phyloP scores from a whole-genome alignment of 345 rosid species.

The thale cress (Arabidopsis thaliana) region DNA sequence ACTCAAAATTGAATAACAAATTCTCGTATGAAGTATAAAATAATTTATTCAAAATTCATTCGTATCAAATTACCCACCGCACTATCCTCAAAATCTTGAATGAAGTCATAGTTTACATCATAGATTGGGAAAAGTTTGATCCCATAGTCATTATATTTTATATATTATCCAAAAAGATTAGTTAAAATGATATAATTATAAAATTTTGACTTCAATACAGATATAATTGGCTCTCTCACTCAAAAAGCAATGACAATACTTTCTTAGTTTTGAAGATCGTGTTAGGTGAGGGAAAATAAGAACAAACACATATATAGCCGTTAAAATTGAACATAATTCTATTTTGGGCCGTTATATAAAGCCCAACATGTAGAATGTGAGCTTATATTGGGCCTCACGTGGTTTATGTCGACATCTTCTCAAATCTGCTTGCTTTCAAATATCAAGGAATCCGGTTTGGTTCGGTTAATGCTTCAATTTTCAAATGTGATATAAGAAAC shows the following conservation, averaged over 20 bases:
- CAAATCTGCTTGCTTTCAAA: not conserved
- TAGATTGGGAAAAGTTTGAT: constrained; percentile 34
- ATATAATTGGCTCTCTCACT: constrained; percentile 32
- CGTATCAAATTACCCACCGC: constrained; percentile 43
- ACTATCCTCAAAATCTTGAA: constrained; percentile 29
- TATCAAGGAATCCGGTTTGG: constrained; percentile 2
- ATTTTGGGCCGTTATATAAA: not conserved
- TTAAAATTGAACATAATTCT: not conserved
- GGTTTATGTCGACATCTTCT: too few relatives aligned
- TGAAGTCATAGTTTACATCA: constrained; percentile 46
- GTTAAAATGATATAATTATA: not conserved
- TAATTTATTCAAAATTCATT: not conserved
- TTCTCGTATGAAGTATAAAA: not conserved
- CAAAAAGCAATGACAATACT: constrained; percentile 2
- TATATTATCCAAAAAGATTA: not conserved
- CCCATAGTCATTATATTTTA: constrained; percentile 16
- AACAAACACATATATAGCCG: constrained; percentile 21
- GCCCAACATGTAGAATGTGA: constrained; percentile 24
- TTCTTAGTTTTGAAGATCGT: constrained; percentile 23
- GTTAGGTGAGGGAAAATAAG: constrained; percentile 32
- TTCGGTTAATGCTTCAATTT: not conserved
- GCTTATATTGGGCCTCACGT: not conserved
- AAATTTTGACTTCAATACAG: constrained; percentile 25
- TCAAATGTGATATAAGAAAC: not conserved
- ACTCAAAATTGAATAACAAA: not conserved